Conservation (phyloP, 768 basidiomycete species). For the Rhizopogon rudus region DNA sequence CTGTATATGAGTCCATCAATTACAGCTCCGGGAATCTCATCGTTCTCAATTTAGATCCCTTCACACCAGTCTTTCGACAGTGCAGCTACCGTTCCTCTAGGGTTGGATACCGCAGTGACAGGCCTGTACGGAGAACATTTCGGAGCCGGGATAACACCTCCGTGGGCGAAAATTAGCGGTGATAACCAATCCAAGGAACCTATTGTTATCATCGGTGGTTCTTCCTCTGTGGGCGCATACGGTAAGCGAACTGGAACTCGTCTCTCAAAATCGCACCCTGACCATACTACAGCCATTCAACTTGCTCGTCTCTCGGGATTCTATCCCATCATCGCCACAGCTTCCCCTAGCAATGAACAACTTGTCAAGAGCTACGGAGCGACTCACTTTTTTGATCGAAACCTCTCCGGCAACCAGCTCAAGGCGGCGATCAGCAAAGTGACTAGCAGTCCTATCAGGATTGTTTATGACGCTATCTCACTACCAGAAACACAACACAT, state of each 20-base stretch:
- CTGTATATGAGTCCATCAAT: background rate
- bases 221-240: conserved; percentile 42
- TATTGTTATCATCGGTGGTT: conserved; percentile 43
- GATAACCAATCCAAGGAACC: conserved; percentile 38
- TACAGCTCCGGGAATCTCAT: too few species aligned
- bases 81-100: conserved; percentile 43
- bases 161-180: conserved; percentile 25
- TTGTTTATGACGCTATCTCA: conserved; percentile 30
- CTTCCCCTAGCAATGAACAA: conserved; percentile 27
- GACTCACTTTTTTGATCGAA: conserved; percentile 35
- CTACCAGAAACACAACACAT: conserved; percentile 28
- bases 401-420: conserved; percentile 11
- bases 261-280: background rate
- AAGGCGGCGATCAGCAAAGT: conserved; percentile 22
- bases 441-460: conserved; percentile 12
- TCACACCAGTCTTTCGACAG: conserved; percentile 37
- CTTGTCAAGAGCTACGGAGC: conserved; percentile 34
- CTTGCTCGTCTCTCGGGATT: conserved; percentile 37
- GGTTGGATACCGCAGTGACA: conserved; percentile 38
- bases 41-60: conserved; percentile 33
- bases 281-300: conserved; percentile 28
- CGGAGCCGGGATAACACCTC: conserved; percentile 35
- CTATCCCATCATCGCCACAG: conserved; percentile 36
- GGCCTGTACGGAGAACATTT: conserved; percentile 40
- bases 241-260: conserved; percentile 23